Percentiles rank a stretch among this genome's conserved stretches.
These are phyloP conservation scores for Tolypocladium inflatum DNA, from an alignment of 2,329 filamentous ascomycete genomes.

Conservation along the genomic window DNA sequence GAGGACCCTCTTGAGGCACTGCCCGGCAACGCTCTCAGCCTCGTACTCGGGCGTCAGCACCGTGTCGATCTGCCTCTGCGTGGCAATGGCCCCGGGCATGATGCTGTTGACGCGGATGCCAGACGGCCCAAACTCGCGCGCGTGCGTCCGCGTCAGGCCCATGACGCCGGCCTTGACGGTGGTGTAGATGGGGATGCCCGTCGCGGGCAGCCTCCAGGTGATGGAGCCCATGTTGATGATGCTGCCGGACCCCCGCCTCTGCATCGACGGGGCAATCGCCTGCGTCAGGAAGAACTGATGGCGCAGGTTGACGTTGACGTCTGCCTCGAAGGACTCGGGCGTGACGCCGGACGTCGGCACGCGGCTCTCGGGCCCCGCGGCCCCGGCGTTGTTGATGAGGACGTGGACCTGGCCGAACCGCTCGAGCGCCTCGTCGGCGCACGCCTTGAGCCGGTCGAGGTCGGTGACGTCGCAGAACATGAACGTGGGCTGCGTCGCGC, in stretches of 20 bases:
- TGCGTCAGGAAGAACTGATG: conserved; percentile 59
- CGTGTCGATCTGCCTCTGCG: conserved; percentile 31
- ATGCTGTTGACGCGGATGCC: conserved; percentile 39
- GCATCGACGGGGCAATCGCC: conserved; percentile 56
- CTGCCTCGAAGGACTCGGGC: conserved; percentile 28
- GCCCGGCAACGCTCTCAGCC: conserved; percentile 26
- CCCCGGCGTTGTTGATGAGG: conserved; percentile 74
- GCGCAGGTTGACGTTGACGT: conserved; percentile 33
- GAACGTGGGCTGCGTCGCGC: conserved; percentile 22
- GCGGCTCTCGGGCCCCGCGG: conserved; percentile 11
- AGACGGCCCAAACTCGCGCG: conserved; percentile 39
- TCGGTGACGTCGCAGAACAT: conserved; percentile 32
- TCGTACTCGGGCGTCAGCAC: conserved; percentile 31
- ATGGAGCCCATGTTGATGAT: conserved; percentile 46
- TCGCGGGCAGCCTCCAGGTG: conserved; percentile 33
- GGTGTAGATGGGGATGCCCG: conserved; percentile 36
- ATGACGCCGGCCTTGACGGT: conserved; percentile 44
- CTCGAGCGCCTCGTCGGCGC: conserved; percentile 20
- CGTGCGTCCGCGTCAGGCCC: conserved; percentile 45
- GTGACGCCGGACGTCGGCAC: conserved; percentile 25
- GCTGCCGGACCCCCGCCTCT: conserved; percentile 28
- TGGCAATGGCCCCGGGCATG: conserved; percentile 38
- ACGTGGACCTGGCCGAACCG: conserved; percentile 50
- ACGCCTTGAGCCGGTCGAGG: conserved; percentile 20
- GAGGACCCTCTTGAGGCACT: conserved; percentile 31